Evolutionary conservation across 73 alveolate genomes (phyloP), one percentile per base, ranked within the genome.

Genomic region (Symbiodinium pilosum): DNA sequence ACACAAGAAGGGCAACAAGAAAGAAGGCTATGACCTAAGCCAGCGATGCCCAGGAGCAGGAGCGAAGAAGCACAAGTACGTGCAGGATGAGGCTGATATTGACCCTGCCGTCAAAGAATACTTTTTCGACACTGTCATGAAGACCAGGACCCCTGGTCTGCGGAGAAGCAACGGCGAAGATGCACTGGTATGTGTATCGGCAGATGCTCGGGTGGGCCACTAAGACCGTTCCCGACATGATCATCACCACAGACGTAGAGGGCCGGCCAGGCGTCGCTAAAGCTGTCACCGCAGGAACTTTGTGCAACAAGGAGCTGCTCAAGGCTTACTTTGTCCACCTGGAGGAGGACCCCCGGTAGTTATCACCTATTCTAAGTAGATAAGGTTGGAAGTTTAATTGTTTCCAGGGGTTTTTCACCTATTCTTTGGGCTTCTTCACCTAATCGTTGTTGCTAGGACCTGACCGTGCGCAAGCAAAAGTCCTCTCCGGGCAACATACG

Each of bases 31-130:
- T 68, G 83, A 68, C 39, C 83, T 68, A 7, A 68, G 83, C 83
- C 32, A 73, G 86, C 86, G 86, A 32, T 44, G 86, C 32, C 86
- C 86, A 20, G 86, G 44, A 69, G 84, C 84, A 69, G 84, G 84
- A 21, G 42, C 42, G n/a, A 21, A 7, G n/a, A 69, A 69, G 84
- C 43, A 9, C 84, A 69, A 69, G 42, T 69, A 69, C 84, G 84
- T 32, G 43, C 40, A n/a, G 43, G 40, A 28, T 20, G 84, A 69
- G n/a, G 84, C 40, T 43, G 42, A 69, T 12, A 32, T 69, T 12
- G 84, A 69, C 84, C 43, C 84, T 4, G 41, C 14, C 20, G 84
- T 69, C 43, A 69, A 32, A 32, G 84, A 69, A 20, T 69, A 69
- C 43, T 69, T 69, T 69, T 69, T 69, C 84, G 24, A 28, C 43